Conservation (phyloP, 2,329 filamentous ascomycete genomes). For the Aspergillus intermedius region DNA sequence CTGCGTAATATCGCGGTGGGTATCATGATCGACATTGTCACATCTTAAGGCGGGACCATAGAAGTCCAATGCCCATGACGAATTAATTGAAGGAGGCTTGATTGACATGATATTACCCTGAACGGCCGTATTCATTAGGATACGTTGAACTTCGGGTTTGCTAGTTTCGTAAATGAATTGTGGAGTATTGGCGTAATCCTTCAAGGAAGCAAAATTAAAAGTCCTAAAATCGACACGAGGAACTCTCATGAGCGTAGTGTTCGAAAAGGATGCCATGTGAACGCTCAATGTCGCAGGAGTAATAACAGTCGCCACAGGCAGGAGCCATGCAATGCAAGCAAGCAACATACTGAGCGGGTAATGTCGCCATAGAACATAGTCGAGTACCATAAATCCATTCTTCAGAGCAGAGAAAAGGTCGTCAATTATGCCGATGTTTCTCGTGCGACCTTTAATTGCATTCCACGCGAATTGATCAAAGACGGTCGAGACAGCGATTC, state of each 20-base stretch:
- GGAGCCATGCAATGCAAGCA: not conserved
- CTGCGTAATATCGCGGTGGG: not conserved
- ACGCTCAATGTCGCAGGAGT: slow-evolving; percentile 1
- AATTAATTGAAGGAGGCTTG: not conserved
- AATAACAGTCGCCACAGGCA: not conserved
- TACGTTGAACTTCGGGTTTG: not conserved
- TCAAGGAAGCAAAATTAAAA: not conserved
- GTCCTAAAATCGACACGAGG: not conserved
- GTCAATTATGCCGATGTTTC: not conserved
- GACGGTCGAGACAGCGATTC: not conserved
- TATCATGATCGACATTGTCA: not conserved
- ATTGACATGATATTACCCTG: not conserved
- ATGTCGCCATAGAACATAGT: not conserved
- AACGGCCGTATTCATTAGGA: not conserved
- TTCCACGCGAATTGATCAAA: not conserved
- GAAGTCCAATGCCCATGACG: not conserved
- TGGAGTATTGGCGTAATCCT: no score
- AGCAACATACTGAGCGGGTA: slow-evolving; percentile 1
- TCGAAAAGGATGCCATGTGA: not conserved
- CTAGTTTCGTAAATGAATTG: no score
- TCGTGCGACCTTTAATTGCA: not conserved
- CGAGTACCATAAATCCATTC: not conserved
- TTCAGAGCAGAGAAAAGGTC: not conserved
- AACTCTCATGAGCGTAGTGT: not conserved
- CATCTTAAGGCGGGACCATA: not conserved